Evolutionary conservation across 129 eudicot species (phyloP).

Genomic region (Centaurea solstitialis): DNA sequence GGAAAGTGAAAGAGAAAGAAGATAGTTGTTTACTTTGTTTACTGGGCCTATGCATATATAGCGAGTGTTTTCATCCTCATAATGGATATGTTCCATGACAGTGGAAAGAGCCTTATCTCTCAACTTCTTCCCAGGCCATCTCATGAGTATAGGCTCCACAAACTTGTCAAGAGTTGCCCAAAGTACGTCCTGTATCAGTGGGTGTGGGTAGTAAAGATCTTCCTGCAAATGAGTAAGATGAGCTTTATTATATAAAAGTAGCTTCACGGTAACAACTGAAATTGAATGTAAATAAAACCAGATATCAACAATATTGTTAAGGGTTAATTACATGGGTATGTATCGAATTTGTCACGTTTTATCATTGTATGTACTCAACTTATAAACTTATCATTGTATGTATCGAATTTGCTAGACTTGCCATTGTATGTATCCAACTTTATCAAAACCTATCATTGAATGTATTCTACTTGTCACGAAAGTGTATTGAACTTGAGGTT

Average conservation of each 20-base stretch:
- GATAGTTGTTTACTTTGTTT: constrained; percentile 57
- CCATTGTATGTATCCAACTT: no score
- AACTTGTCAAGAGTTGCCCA: constrained; percentile 80
- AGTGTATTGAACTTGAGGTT: no score
- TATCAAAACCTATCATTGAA: no score
- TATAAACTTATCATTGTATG: no score
- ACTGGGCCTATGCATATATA: constrained; percentile 94
- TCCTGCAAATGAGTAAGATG: constrained; percentile 57
- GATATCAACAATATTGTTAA: constrained; percentile 16
- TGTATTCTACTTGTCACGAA: no score
- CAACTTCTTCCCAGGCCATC: constrained; percentile 84
- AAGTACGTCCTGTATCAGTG: constrained; percentile 77
- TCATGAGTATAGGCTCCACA: constrained; percentile 75
- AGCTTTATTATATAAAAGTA: not conserved
- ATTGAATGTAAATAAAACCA: not conserved
- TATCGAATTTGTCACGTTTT: no score
- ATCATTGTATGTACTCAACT: no score
- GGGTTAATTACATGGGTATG: no score
- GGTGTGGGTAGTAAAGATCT: constrained; percentile 96
- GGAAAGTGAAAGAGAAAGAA: not conserved
- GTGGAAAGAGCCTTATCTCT: constrained; percentile 77
- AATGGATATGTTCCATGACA: constrained; percentile 86
- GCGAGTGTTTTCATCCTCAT: constrained; percentile 91
- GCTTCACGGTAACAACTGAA: not conserved
- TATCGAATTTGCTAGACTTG: no score